These are phyloP conservation scores for Sporothrix pseudoabietina DNA, from an alignment of 2,329 filamentous ascomycete genomes.

Conservation along the genomic window DNA sequence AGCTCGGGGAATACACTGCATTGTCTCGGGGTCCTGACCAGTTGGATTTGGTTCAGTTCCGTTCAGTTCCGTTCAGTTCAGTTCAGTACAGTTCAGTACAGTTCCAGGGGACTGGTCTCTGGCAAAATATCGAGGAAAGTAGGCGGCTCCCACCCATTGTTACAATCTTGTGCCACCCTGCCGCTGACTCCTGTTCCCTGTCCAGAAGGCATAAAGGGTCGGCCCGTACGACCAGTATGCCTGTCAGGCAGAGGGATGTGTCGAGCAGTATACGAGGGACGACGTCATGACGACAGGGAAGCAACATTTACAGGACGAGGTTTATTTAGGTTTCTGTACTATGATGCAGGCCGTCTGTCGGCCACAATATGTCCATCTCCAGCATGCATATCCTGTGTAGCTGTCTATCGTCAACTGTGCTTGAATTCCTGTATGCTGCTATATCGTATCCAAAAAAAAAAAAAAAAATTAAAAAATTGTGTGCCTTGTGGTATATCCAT, in stretches of 20 bases:
- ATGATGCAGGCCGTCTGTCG: not conserved
- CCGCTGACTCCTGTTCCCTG: not conserved
- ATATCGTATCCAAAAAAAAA: not conserved
- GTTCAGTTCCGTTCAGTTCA: no score
- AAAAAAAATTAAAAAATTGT: not conserved
- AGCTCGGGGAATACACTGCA: slow-evolving; percentile 17
- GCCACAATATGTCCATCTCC: not conserved
- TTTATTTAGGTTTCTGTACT: slow-evolving; percentile 3
- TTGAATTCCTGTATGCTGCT: not conserved
- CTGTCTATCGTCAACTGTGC: not conserved
- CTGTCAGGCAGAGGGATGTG: not conserved
- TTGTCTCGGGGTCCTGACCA: slow-evolving; percentile 9
- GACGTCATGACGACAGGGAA: not conserved
- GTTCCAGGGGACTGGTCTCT: not conserved
- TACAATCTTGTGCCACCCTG: not conserved
- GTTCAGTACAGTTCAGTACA: not conserved
- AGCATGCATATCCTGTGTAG: not conserved
- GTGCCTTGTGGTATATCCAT: not conserved
- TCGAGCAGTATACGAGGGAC: not conserved
- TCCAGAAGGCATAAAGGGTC: not conserved
- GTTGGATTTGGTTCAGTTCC: not conserved
- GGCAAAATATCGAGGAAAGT: not conserved
- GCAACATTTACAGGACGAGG: not conserved
- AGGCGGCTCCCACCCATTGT: not conserved
- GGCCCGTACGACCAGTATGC: not conserved